Conservation (phyloP, 768 basidiomycete genomes). For the Harrya chromipes region DNA sequence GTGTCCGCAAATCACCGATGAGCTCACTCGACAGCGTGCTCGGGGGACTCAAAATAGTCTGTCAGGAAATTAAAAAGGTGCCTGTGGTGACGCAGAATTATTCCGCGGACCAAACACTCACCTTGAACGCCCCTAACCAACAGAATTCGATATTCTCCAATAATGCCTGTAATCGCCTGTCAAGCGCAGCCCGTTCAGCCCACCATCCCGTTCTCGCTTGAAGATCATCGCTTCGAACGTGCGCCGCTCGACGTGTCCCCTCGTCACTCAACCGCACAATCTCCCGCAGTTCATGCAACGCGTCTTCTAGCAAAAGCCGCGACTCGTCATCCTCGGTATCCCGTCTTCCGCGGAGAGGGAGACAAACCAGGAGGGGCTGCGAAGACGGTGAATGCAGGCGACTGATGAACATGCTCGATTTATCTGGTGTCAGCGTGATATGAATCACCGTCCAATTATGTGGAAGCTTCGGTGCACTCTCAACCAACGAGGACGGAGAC, state of each 20-base stretch:
- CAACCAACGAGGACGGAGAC: slow-evolving; percentile 36
- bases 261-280: slow-evolving; percentile 81
- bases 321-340: slow-evolving; percentile 72
- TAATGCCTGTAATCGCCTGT: slow-evolving; percentile 68
- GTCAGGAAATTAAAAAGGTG: neutral
- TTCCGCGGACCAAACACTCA: slow-evolving; percentile 30
- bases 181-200: slow-evolving; percentile 74
- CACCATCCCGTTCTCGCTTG: slow-evolving; percentile 80
- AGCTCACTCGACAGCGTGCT: slow-evolving; percentile 41
- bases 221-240: slow-evolving; percentile 64
- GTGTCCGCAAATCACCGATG: slow-evolving; percentile 55
- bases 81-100: neutral
- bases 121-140: slow-evolving; percentile 98
- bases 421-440: slow-evolving; percentile 80
- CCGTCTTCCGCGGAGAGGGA: slow-evolving; percentile 82
- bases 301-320: slow-evolving; percentile 73
- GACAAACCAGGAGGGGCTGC: slow-evolving; percentile 75
- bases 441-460: slow-evolving; percentile 80
- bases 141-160: slow-evolving; percentile 88
- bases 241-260: slow-evolving; percentile 66
- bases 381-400: slow-evolving; percentile 59
- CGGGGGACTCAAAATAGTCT: slow-evolving; percentile 64
- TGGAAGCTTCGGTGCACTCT: slow-evolving; percentile 53
- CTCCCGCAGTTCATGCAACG: slow-evolving; percentile 67
- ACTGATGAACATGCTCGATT: slow-evolving; percentile 77